These are phyloP conservation scores for Polytolypa hystricis DNA, from an alignment of 2,329 filamentous ascomycete genomes.

Conservation along the genomic window DNA sequence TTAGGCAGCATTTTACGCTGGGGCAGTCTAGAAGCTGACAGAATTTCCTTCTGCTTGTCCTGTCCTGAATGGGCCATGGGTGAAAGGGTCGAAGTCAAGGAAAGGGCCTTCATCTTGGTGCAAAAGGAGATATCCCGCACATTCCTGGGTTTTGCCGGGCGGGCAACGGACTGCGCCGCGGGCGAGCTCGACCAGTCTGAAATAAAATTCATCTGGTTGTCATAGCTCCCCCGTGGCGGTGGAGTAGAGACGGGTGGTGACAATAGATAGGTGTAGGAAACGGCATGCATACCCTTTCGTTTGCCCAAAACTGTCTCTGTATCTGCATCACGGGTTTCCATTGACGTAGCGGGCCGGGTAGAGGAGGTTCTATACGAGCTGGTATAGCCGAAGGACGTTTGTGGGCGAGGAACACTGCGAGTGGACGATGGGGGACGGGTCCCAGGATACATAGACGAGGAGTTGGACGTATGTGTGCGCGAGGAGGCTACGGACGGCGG, in stretches of 20 bases:
- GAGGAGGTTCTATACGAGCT: slow-evolving; percentile 36
- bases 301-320: slow-evolving; percentile 32
- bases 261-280: slow-evolving; percentile 22
- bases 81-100: slow-evolving; percentile 9
- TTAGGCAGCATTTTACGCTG: slow-evolving; percentile 26
- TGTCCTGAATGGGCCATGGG: slow-evolving; percentile 16
- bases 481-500: slow-evolving; percentile 34
- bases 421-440: slow-evolving; percentile 34
- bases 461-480: slow-evolving; percentile 39
- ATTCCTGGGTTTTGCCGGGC: not conserved
- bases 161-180: slow-evolving; percentile 12
- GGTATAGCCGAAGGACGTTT: slow-evolving; percentile 42
- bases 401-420: slow-evolving; percentile 36
- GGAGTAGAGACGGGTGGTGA: slow-evolving; percentile 11
- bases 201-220: slow-evolving; percentile 16
- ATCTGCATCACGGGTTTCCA: slow-evolving; percentile 30
- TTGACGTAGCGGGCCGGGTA: slow-evolving; percentile 31
- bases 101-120: slow-evolving; percentile 26
- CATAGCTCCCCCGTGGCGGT: slow-evolving; percentile 14
- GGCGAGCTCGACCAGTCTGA: slow-evolving; percentile 20
- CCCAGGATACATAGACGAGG: slow-evolving; percentile 47
- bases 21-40: slow-evolving; percentile 13
- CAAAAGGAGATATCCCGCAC: slow-evolving; percentile 27
- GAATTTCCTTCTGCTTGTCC: slow-evolving; percentile 17
- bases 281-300: slow-evolving; percentile 42